Evolutionary conservation across 352 stramenopile genomes (phyloP).

Genomic region (Pythium sp.): DNA sequence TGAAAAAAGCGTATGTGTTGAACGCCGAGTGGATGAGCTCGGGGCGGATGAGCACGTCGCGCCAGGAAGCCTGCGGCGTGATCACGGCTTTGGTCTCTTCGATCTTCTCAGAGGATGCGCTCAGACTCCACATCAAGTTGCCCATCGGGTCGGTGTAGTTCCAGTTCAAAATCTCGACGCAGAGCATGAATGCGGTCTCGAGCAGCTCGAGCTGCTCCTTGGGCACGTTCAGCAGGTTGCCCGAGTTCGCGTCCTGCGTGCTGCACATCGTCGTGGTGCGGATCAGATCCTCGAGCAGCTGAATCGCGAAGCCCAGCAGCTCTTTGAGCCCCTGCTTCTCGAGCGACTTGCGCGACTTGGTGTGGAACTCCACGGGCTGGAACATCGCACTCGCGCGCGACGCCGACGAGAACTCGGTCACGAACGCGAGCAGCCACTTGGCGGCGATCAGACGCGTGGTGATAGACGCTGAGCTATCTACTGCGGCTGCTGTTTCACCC

Average conservation of each 20-base stretch:
- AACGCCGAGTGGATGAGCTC: conserved; percentile 84
- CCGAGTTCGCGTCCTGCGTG: conserved; percentile 24
- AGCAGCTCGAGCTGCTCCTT: conserved; percentile 71
- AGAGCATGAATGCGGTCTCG: conserved; percentile 71
- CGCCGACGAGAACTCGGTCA: conserved; percentile 82
- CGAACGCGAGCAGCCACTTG: conserved; percentile 83
- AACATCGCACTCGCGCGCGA: conserved; percentile 77
- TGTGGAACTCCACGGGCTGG: conserved; percentile 84
- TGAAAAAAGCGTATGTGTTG: conserved; percentile 83
- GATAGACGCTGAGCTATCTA: conserved; percentile 12
- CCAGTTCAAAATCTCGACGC: conserved; percentile 82
- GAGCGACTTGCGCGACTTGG: conserved; percentile 56
- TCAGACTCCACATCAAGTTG: conserved; percentile 73
- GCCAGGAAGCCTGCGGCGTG: conserved; percentile 63
- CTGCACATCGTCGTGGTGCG: conserved; percentile 52
- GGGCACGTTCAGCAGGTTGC: conserved; percentile 32
- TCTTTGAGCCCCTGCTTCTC: conserved; percentile 61
- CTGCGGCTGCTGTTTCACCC: not conserved
- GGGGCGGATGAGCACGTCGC: conserved; percentile 58
- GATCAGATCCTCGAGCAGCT: conserved; percentile 72
- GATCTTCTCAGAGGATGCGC: conserved; percentile 21
- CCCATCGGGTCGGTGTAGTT: conserved; percentile 56
- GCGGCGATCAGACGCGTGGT: conserved; percentile 57
- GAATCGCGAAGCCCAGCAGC: conserved; percentile 55
- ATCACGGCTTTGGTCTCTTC: conserved; percentile 43